Evolutionary conservation across 345 rosid species (phyloP), one percentile per base, ranked within the genome.

Genomic region (Ailanthus altissimus): DNA sequence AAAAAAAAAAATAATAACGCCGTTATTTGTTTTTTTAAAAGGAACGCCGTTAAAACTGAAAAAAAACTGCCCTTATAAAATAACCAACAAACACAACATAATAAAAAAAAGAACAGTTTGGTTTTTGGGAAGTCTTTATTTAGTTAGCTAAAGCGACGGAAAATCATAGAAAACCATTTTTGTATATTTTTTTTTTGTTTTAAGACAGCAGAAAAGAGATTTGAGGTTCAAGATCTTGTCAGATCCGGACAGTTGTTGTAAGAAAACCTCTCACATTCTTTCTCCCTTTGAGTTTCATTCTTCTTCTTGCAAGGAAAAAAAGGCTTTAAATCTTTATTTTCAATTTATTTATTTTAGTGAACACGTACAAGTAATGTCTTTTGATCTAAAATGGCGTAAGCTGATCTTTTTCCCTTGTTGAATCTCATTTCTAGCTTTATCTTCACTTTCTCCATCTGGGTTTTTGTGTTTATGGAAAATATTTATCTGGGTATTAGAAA

Each of bases 241-340:
- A 84, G 90, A 85, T 90, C 89, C 80, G 86, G 68, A 81, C 72
- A 75, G 13, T 69, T 70, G 45, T 66, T 82, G 90, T 77, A 75
- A 70, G 88, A 73, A 53, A 77, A 73, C 66, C 71, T 25, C 15
- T 67, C 78, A 51, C 81, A 62, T 75, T 81, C 70, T 76, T 60
- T 25, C 54, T 49, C 50, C 50, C 63, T 49, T 50, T 5, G 7
- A 59, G 66, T 75, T 32, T 68, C 28, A 5, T 60, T 59, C 49
- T 54, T 72, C 28, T 43, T 42, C 28, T 18, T 49, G 50, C 28
- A 14, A 68, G 21, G 4, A 14, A 8, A n/a, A 2, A 3, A 8
- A 28, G 5, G 5, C 9, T 36, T 3, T 8, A 12, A 25, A 1
- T 60, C 5, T 6, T 2, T 47, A 15, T 69, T 26, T 43, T 47